Percentiles rank a stretch among this genome's conserved stretches.
phyloP scores from a whole-genome alignment of 495 filamentous ascomycete species.

The Aspergillus bridgeri region DNA sequence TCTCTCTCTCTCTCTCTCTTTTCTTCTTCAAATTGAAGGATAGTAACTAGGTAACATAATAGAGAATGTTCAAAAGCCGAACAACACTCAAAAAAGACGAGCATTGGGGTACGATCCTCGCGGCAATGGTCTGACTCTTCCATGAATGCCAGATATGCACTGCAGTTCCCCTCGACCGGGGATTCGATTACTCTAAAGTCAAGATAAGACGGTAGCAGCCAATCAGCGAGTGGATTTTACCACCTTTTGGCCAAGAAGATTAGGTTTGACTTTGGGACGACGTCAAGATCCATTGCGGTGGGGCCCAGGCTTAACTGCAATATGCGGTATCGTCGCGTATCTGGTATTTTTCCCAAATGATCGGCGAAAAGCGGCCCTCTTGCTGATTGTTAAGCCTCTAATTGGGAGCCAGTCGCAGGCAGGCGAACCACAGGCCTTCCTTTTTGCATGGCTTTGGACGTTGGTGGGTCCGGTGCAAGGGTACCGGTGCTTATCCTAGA shows the following conservation, averaged over 20 bases:
- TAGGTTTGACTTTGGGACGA: constrained; percentile 43
- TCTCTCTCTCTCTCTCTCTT: background rate
- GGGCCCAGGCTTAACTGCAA: constrained; percentile 13
- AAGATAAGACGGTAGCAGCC: constrained; percentile 36
- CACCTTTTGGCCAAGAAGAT: constrained; percentile 34
- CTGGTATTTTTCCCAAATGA: constrained; percentile 15
- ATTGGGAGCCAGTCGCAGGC: background rate
- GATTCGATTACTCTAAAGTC: constrained; percentile 12
- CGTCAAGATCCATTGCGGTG: constrained; percentile 39
- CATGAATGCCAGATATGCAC: background rate
- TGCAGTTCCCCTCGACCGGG: constrained; percentile 9
- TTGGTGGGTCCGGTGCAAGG: constrained; percentile 24
- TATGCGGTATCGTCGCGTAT: constrained; percentile 7
- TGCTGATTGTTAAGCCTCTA: background rate
- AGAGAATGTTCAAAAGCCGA: too few relatives aligned
- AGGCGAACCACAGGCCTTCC: too few relatives aligned
- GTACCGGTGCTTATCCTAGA: constrained; percentile 28
- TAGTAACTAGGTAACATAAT: too few relatives aligned
- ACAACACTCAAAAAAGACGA: too few relatives aligned
- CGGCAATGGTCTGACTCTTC: too few relatives aligned
- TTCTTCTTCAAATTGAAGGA: background rate
- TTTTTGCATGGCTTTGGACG: too few relatives aligned
- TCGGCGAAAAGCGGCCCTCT: too few relatives aligned
- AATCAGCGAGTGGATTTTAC: constrained; percentile 35
- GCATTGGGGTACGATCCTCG: too few relatives aligned